Evolutionary conservation across 192 early-diverging fungal genomes (phyloP), one percentile per base, ranked within the genome.

Genomic region (Mortierella claussenii): DNA sequence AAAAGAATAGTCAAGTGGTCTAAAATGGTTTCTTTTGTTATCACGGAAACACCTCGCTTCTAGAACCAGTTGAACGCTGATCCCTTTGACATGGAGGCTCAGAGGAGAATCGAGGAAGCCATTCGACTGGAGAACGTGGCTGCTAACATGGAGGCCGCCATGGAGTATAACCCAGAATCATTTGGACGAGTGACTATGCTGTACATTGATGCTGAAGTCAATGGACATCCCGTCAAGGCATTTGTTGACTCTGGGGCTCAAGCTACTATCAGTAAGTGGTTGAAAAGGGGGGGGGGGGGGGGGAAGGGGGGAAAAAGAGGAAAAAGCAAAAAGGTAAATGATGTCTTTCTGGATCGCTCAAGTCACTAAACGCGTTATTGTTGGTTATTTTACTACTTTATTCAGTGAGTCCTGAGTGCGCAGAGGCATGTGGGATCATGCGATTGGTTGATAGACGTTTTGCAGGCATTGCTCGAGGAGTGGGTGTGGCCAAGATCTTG

Each of bases 201-300:
- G 24, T 99, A 97, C 78, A 92, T 99, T 26, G 79, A 92, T 66
- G 88, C 89, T 17, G 85, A 92, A 70, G 93, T 99, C 48, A 99
- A 99, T 80, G 91, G 91, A n/a, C 84, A 86, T 36, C 88, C 88
- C 1, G 79, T 98, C 17, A 96, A 96, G 67, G 96, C 97, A 0
- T 90, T 99, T 80, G 95, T 99, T 0, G 97, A 99, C 71, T 96
- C 96, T 23, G 97, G 97, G 7, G 97, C 97, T 11, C 97, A 98
- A 59, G 91, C 89, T 20, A 98, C 97, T 3, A 94, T 99, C 24
- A 94, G 86, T 85, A 87, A 81, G 79, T n/a, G n/a, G n/a, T n/a
- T n/a, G n/a, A n/a, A n/a, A n/a, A n/a, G n/a, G n/a, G n/a, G n/a
- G n/a, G n/a, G n/a, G n/a, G n/a, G n/a, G n/a, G n/a, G n/a, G n/a